Evolutionary conservation across 208 protist genomes (phyloP).

Genomic region (Leishmania lainsoni): DNA sequence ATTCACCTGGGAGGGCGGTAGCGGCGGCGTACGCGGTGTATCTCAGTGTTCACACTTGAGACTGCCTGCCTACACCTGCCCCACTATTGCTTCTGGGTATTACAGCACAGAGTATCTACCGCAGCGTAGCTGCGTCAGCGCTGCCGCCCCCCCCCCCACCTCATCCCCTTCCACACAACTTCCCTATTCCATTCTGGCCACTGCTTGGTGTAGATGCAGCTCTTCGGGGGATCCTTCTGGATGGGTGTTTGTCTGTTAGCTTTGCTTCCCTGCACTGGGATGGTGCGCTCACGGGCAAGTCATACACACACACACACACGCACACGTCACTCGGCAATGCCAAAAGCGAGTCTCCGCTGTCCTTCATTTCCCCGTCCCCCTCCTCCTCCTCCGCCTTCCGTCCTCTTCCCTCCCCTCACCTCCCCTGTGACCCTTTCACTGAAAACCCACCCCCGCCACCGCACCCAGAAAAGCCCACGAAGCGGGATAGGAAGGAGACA

Average conservation of each 20-base stretch:
- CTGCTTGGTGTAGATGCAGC: background rate
- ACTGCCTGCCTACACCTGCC: background rate
- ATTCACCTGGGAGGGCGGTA: background rate
- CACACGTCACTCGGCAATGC: background rate
- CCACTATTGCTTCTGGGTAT: background rate
- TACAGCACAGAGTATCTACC: background rate
- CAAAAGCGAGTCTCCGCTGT: background rate
- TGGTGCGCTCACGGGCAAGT: background rate
- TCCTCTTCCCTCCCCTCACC: background rate
- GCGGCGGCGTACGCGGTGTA: background rate
- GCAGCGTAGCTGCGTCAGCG: background rate
- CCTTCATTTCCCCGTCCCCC: background rate
- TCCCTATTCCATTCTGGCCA: background rate
- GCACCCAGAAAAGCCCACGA: background rate
- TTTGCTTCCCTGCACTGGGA: background rate
- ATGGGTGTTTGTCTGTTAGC: background rate
- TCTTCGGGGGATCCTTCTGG: background rate
- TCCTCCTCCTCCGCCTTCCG: background rate
- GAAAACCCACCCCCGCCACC: no score
- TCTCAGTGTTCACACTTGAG: background rate
- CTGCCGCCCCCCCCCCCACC: background rate
- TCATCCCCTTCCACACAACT: background rate
- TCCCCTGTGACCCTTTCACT: no score
- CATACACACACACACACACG: background rate
- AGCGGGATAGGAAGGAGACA: background rate